Base-by-base conservation (phyloP, 148 eudicot species). In the Diospyros lotus region DNA sequence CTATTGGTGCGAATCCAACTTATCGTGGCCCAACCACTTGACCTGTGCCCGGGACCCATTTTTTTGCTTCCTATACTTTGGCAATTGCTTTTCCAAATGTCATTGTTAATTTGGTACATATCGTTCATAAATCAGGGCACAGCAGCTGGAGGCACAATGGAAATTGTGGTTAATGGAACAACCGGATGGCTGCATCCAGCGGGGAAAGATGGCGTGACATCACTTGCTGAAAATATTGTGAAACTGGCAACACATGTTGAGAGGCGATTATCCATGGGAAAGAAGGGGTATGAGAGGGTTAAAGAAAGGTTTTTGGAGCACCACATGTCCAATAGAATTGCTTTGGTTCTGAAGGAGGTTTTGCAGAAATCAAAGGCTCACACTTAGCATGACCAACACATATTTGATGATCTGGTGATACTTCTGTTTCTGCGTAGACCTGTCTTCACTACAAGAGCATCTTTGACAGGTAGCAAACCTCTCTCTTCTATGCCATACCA, bases 141-240 rank as follows among this genome's bases (percentile, higher is more conserved):
- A 51, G 96, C 98, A 64, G 96, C 96, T 74, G 98, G 98, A 61
- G 98, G 98, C 64, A 93, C 98, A 9, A 86, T 76, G 77, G 98
- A 93, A 75, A 93, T 91, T 58, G 92, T 93, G 38, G 89, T 85
- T 54, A 93, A 93, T 46, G 86, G 88, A 80, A 86, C 93, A 68
- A 90, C 98, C 1, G 96, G 98, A 50, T 72, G 87, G 82, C 73
- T 93, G 78, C 98, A 90, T 82, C 93, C 86, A 64, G 92, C 84
- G 2, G 96, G 98, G 62, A 93, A 90, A 81, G 96, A 91, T 41
- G 93, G 98, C 1, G 81, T 93, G 17, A 74, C 78, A 39, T 89
- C 92, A 54, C 92, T 93, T 52, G 96, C 93, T 7, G 81, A 74
- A 74, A 93, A 93, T 80, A 93, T 93, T 1, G 87, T 93, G 70